A percentile compares a stretch with the other conserved stretches of the same genome.
phyloP scores from a whole-genome alignment of 805 yeast species.

The Ogataea salicorniae region DNA sequence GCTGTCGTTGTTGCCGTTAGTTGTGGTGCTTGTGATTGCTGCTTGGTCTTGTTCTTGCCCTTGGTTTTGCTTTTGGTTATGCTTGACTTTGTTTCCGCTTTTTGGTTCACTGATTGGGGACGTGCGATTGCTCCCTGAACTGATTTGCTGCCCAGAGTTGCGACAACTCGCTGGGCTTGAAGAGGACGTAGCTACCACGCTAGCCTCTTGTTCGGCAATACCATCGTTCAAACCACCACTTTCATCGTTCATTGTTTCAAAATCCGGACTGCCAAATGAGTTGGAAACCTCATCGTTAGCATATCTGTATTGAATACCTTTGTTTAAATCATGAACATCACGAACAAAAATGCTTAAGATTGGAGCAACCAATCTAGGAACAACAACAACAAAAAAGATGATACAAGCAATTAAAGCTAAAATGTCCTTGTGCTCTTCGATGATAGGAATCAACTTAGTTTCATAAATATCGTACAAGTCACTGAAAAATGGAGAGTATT shows the following conservation, averaged over 20 bases:
- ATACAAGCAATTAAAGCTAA: slow-evolving; percentile 10
- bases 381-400: slow-evolving; percentile 8
- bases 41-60: slow-evolving; percentile 3
- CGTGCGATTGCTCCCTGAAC: slow-evolving; percentile 19
- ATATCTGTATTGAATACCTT: slow-evolving; percentile 21
- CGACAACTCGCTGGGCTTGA: slow-evolving; percentile 5
- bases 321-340: slow-evolving; percentile 22
- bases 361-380: slow-evolving; percentile 9
- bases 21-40: no score
- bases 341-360: slow-evolving; percentile 15
- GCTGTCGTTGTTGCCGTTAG: background rate
- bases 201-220: slow-evolving; percentile 15
- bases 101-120: background rate
- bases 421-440: slow-evolving; percentile 13
- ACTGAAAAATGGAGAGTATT: slow-evolving; percentile 14
- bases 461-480: slow-evolving; percentile 12
- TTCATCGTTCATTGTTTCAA: slow-evolving; percentile 17
- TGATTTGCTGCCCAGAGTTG: slow-evolving; percentile 7
- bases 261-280: slow-evolving; percentile 15
- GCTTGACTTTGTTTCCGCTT: background rate
- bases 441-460: slow-evolving; percentile 7
- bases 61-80: slow-evolving; percentile 10
- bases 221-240: slow-evolving; percentile 24
- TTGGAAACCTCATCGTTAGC: slow-evolving; percentile 8
- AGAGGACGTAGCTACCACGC: background rate